Conservation (phyloP, 2,329 filamentous ascomycete species). For the Fusarium incarnatum region DNA sequence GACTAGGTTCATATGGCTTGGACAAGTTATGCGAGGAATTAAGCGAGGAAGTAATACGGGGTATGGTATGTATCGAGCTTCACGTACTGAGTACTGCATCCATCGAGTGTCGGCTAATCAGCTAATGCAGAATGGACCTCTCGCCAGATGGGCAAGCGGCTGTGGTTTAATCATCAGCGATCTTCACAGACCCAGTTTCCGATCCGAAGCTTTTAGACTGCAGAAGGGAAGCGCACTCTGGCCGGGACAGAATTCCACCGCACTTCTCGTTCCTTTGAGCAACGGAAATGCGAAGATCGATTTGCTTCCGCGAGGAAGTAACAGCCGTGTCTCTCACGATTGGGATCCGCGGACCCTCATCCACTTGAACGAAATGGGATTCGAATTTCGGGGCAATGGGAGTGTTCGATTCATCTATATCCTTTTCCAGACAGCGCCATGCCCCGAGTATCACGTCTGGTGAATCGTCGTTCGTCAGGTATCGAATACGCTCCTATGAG, state of each 20-base stretch:
- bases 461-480: neutral
- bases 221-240: constrained; percentile 27
- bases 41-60: constrained; percentile 21
- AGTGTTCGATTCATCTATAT: constrained; percentile 40
- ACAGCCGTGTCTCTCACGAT: constrained; percentile 3
- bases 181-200: constrained; percentile 18
- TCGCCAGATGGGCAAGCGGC: constrained; percentile 17
- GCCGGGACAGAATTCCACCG: constrained; percentile 18
- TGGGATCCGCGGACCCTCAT: constrained; percentile 35
- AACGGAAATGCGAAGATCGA: constrained; percentile 15
- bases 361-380: constrained; percentile 36
- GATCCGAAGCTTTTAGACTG: constrained; percentile 38
- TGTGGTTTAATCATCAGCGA: constrained; percentile 24
- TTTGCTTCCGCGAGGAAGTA: constrained; percentile 27
- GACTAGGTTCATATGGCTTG: constrained; percentile 25
- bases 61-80: constrained; percentile 21
- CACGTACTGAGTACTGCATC: no score
- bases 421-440: constrained; percentile 22
- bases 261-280: constrained; percentile 32
- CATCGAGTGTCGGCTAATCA: neutral
- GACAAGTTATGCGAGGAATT: constrained; percentile 19
- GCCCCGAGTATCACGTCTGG: neutral
- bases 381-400: constrained; percentile 27
- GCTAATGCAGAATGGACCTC: neutral
- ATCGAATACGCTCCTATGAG: neutral